Evolutionary conservation across 2,329 filamentous ascomycete species (phyloP), one percentile per base, ranked within the genome.

Genomic region (Colletotrichum eremochloae): DNA sequence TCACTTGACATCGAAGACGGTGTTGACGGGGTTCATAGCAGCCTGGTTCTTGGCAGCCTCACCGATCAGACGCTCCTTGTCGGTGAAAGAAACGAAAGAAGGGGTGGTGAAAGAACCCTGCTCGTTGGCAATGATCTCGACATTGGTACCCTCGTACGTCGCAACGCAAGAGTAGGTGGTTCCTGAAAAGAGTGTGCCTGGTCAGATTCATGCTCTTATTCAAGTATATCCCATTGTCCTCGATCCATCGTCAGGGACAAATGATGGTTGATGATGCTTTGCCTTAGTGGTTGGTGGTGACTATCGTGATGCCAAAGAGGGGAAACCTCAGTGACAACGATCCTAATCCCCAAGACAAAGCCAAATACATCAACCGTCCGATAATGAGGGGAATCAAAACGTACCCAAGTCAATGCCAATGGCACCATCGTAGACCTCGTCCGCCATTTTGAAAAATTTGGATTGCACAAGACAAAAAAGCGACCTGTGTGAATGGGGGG

Each of bases 91-190:
- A 83, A 99, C 96, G 90, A 98, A 99, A 71, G 96, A 98, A 78
- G 96, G 96, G 76, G 96, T 98, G 83, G 96, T 98, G 88, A 97
- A 97, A 88, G 91, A 95, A 90, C 96, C 96, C 92, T 98, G 96
- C 91, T 98, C 96, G 88, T 98, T 98, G 93, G 96, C 96, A 86
- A 98, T 98, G 90, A 99, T 99, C 87, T 99, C 96, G 85, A 98
- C 96, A 92, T 97, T 98, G 90, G 91, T 96, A 85, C 96, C 96
- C 88, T 98, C 96, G 88, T 98, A 99, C 87, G 93, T 97, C 87
- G 96, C 96, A 88, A 98, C 96, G 87, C 96, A 99, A 82, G 96
- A 98, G 92, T 99, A 99, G 86, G 96, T 99, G 80, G 96, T 99
- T 87, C 96, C 96, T 98, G 80, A 76, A 73, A 42, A 46, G 63